Percentiles rank a stretch among this genome's conserved stretches.
Evolutionary conservation across 139 green algal genomes (phyloP).

Genomic region (Asterochloris sp.): DNA sequence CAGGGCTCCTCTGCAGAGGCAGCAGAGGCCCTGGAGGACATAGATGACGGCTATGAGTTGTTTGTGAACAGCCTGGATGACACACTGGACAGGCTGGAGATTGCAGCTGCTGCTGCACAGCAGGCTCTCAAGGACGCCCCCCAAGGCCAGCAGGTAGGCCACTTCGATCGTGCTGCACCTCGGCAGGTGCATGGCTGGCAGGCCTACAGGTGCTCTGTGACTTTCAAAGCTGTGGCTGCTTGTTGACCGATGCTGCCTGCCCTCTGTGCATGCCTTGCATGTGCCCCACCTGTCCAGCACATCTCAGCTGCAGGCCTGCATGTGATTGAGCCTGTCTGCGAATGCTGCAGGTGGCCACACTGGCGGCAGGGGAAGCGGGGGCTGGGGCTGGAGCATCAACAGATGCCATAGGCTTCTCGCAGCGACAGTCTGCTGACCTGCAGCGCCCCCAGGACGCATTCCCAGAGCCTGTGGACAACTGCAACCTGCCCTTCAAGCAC

Average conservation of each 20-base stretch:
- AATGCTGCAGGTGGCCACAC: too few species aligned
- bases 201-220: neutral
- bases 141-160: neutral
- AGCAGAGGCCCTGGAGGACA: slow-evolving; percentile 24
- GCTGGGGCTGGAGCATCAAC: neutral
- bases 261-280: neutral
- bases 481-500: slow-evolving; percentile 45
- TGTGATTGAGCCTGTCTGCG: neutral
- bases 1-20: neutral
- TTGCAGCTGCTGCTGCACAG: slow-evolving; percentile 34
- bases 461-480: slow-evolving; percentile 54
- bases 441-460: slow-evolving; percentile 54
- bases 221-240: neutral
- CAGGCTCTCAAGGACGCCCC: neutral
- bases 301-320: neutral
- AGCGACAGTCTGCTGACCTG: neutral
- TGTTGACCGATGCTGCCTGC: neutral
- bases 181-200: neutral
- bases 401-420: slow-evolving; percentile 1
- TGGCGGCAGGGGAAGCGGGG: neutral
- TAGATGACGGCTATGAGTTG: slow-evolving; percentile 34
- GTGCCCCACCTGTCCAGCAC: neutral
- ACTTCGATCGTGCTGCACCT: too few species aligned
- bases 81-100: slow-evolving; percentile 44
- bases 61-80: slow-evolving; percentile 43